phyloP scores from a whole-genome alignment of 225 moss, liverwort and hornwort species.

The Pseudisothecium myosuroides region DNA sequence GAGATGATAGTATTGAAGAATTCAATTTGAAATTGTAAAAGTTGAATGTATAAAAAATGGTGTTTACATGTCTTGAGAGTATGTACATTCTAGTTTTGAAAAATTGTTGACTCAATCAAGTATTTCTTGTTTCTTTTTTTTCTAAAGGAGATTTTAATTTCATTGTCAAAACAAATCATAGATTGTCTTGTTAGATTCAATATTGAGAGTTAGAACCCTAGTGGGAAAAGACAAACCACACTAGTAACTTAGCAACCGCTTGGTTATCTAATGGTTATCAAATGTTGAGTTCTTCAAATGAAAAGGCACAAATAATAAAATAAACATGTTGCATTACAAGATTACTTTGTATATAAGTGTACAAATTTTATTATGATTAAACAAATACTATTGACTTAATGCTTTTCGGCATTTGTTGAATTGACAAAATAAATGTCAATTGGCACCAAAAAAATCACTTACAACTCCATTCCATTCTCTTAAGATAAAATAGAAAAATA shows the following conservation, averaged over 20 bases:
- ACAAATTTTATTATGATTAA: no score
- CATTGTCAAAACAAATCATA: neutral
- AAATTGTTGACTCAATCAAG: no score
- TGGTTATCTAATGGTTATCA: neutral
- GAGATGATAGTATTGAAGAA: no score
- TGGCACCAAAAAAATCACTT: neutral
- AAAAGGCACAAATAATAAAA: neutral
- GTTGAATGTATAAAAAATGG: no score
- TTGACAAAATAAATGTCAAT: neutral
- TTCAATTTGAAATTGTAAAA: neutral
- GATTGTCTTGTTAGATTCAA: neutral
- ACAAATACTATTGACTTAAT: no score
- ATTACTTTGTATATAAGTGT: neutral
- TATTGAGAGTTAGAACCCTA: neutral
- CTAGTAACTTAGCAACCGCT: neutral
- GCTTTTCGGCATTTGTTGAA: neutral
- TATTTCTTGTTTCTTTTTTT: neutral
- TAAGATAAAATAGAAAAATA: neutral
- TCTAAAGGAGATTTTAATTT: neutral
- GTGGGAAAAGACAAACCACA: neutral
- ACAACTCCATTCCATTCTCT: neutral
- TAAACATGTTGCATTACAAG: neutral
- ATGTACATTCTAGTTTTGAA: neutral
- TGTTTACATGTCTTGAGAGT: neutral
- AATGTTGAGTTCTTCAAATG: neutral